Conservation (phyloP, 345 rosid species). For the Hibiscus tridactylites region DNA sequence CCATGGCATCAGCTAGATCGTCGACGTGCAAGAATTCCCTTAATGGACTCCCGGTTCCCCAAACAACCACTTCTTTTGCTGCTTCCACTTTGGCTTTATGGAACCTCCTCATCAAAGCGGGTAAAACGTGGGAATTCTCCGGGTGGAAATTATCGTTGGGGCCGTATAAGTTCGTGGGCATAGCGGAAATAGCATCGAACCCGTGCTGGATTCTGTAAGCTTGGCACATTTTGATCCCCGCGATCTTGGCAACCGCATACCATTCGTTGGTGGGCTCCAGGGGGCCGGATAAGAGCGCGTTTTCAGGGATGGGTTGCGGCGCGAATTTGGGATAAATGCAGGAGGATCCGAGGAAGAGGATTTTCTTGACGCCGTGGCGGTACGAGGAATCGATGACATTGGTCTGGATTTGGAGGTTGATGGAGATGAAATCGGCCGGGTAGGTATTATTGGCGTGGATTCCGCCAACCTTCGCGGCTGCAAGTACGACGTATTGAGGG, state of each 20-base stretch:
- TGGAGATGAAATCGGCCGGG: slow-evolving; percentile 87
- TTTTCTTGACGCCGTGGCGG: slow-evolving; percentile 54
- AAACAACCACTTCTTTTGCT: slow-evolving; percentile 80
- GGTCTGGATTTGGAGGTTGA: slow-evolving; percentile 93
- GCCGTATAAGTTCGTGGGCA: slow-evolving; percentile 35
- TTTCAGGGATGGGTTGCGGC: slow-evolving; percentile 84
- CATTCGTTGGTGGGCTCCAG: slow-evolving; percentile 76
- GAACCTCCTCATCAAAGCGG: slow-evolving; percentile 84
- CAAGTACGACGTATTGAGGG: slow-evolving; percentile 61
- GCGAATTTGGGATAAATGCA: slow-evolving; percentile 94
- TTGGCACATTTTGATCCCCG: slow-evolving; percentile 94
- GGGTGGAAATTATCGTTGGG: slow-evolving; percentile 86
- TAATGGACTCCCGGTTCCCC: slow-evolving; percentile 93
- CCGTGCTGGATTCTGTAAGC: slow-evolving; percentile 70
- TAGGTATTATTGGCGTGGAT: slow-evolving; percentile 93
- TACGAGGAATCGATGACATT: slow-evolving; percentile 79
- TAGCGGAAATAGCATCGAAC: slow-evolving; percentile 75
- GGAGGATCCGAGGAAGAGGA: slow-evolving; percentile 85
- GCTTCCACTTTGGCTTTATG: slow-evolving; percentile 70
- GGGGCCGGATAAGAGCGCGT: slow-evolving; percentile 31
- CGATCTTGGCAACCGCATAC: slow-evolving; percentile 88
- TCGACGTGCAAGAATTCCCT: slow-evolving; percentile 95
- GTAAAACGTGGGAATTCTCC: slow-evolving; percentile 84
- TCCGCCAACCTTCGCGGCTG: slow-evolving; percentile 96
- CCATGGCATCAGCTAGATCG: slow-evolving; percentile 80